phyloP scores from a whole-genome alignment of 352 stramenopile genomes.

The Phytophthora meadii region DNA sequence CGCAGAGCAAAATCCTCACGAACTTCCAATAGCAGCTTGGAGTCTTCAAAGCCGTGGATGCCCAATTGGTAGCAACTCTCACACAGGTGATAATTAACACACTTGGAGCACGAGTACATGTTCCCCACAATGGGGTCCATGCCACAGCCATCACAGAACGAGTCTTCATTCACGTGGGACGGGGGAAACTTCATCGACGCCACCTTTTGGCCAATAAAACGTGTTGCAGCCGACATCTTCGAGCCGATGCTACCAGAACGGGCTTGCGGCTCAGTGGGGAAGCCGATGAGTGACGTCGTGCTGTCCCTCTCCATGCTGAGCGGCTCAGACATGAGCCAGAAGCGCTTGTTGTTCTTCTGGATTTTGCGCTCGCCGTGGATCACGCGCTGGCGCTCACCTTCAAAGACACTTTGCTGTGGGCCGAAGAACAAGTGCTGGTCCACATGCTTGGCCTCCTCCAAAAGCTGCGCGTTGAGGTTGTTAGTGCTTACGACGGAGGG shows the following conservation, averaged over 20 bases:
- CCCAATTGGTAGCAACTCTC: constrained; percentile 86
- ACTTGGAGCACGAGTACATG: constrained; percentile 91
- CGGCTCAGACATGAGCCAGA: constrained; percentile 88
- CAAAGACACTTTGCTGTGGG: constrained; percentile 72
- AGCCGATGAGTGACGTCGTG: constrained; percentile 77
- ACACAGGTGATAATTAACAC: constrained; percentile 85
- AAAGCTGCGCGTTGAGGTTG: constrained; percentile 79
- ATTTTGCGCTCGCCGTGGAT: constrained; percentile 90
- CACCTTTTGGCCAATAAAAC: constrained; percentile 84
- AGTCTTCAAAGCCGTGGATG: constrained; percentile 87
- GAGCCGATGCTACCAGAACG: constrained; percentile 51
- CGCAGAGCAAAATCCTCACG: constrained; percentile 85
- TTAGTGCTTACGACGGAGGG: constrained; percentile 71
- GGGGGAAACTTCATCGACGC: constrained; percentile 79
- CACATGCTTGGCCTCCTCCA: constrained; percentile 63
- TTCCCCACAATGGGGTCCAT: constrained; percentile 90
- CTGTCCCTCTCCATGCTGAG: constrained; percentile 82
- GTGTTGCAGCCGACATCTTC: constrained; percentile 73
- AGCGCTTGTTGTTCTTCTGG: constrained; percentile 81
- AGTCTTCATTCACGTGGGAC: constrained; percentile 85
- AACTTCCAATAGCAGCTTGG: constrained; percentile 73
- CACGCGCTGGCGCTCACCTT: constrained; percentile 80
- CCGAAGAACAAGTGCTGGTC: constrained; percentile 88
- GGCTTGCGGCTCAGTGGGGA: constrained; percentile 45
- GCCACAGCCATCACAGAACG: constrained; percentile 90